Evolutionary conservation across 2,329 filamentous ascomycete species (phyloP).

Genomic region (Cytospora mali): DNA sequence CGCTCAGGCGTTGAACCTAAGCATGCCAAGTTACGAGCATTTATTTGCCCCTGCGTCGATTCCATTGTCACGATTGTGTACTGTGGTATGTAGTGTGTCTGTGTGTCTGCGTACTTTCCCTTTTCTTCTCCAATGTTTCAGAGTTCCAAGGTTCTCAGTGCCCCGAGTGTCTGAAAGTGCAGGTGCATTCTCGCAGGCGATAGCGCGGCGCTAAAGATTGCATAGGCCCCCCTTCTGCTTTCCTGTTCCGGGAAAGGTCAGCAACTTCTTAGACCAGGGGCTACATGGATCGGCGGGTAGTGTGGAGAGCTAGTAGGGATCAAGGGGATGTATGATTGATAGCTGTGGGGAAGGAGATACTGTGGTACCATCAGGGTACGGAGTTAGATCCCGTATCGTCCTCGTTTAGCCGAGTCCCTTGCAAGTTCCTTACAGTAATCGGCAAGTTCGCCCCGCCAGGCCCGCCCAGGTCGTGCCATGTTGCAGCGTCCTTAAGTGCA

Average conservation of each 20-base stretch:
- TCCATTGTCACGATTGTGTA: no score
- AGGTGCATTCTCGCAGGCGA: neutral
- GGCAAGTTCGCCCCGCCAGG: neutral
- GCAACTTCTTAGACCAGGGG: neutral
- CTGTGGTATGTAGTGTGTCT: no score
- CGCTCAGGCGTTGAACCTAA: no score
- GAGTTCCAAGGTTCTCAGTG: no score
- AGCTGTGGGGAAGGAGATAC: neutral
- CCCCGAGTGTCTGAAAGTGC: neutral
- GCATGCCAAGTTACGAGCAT: no score
- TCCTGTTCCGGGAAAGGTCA: neutral
- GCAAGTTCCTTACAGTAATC: neutral
- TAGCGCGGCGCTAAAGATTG: neutral
- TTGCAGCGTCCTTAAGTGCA: neutral
- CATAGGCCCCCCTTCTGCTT: neutral
- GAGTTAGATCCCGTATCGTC: no score
- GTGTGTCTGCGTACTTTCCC: no score
- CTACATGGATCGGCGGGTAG: neutral
- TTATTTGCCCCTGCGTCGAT: no score
- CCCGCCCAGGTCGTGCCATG: no score
- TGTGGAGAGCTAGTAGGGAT: neutral
- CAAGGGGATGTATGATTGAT: neutral
- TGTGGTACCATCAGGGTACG: no score
- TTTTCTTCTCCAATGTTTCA: neutral
- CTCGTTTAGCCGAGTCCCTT: neutral